Percentiles rank a stretch among this genome's conserved stretches.
phyloP scores from a whole-genome alignment of 306 rosid genomes.

The Trifolium fragiferum region DNA sequence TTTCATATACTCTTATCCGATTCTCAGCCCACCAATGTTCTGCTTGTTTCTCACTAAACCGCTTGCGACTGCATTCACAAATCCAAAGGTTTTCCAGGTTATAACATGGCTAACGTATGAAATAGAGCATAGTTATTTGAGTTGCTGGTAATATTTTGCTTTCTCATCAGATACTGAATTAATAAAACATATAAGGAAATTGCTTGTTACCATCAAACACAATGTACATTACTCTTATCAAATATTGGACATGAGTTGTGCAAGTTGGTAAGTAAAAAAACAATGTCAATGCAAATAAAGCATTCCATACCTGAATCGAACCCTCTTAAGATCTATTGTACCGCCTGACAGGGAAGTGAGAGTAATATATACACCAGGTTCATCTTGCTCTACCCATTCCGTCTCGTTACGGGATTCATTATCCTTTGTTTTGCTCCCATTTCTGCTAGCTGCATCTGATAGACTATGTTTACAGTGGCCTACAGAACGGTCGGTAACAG shows the following conservation, averaged over 20 bases:
- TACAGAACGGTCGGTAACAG: constrained; percentile 53
- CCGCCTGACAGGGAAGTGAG: constrained; percentile 90
- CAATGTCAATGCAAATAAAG: neutral
- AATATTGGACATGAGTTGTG: neutral
- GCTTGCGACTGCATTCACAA: constrained; percentile 81
- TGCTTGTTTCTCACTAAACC: constrained; percentile 96
- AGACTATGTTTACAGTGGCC: constrained; percentile 71
- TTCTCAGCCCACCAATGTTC: constrained; percentile 99
- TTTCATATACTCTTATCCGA: constrained; percentile 82
- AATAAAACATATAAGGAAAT: neutral
- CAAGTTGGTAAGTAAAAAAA: constrained; percentile 25
- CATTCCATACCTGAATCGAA: constrained; percentile 85
- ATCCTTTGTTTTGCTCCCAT: constrained; percentile 81
- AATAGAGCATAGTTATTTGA: constrained; percentile 14
- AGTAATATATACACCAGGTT: constrained; percentile 91
- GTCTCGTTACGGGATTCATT: constrained; percentile 69
- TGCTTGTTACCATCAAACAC: neutral
- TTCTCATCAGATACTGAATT: constrained; percentile 5
- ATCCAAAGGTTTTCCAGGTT: constrained; percentile 19
- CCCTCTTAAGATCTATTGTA: constrained; percentile 87
- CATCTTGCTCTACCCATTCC: constrained; percentile 98
- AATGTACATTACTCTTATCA: neutral
- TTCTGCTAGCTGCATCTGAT: constrained; percentile 62
- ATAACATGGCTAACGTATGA: neutral
- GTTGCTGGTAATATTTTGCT: neutral